Percentiles rank a stretch among this genome's conserved stretches.
Conservation (phyloP, 768 basidiomycete genomes). For the Stropharia rugosoannulata region DNA sequence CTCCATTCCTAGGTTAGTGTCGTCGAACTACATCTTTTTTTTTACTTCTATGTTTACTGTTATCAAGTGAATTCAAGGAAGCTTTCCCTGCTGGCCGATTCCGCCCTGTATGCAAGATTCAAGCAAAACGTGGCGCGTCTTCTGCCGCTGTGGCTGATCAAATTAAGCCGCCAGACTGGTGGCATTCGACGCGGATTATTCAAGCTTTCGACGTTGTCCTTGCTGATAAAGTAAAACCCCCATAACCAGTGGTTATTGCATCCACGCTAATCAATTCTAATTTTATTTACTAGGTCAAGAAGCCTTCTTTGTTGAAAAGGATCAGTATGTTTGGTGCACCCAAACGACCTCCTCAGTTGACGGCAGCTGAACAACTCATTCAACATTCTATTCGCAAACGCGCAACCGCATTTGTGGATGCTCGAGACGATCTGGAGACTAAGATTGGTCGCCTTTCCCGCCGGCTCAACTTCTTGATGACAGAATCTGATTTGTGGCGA, state of each 20-base stretch:
- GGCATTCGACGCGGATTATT: constrained; percentile 89
- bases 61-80: constrained; percentile 83
- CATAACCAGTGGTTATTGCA: not conserved
- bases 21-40: not conserved
- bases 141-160: constrained; percentile 84
- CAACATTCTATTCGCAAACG: constrained; percentile 89
- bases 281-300: constrained; percentile 64
- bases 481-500: constrained; percentile 86
- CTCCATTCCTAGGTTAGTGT: constrained; percentile 63
- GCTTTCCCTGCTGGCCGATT: constrained; percentile 93
- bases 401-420: constrained; percentile 93
- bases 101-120: constrained; percentile 88
- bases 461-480: constrained; percentile 89
- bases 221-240: constrained; percentile 65
- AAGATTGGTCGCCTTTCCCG: constrained; percentile 88
- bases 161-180: constrained; percentile 91
- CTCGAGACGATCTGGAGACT: constrained; percentile 89
- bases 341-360: constrained; percentile 71
- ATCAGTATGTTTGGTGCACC: constrained; percentile 74
- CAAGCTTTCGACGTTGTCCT: constrained; percentile 88
- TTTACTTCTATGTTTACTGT: not conserved
- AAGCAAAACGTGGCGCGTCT: constrained; percentile 78
- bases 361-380: constrained; percentile 79
- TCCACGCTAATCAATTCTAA: not conserved
- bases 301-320: constrained; percentile 83